A percentile compares a stretch with the other conserved stretches of the same genome.
phyloP scores from a whole-genome alignment of 345 rosid genomes.

The Salix arbutifolia region DNA sequence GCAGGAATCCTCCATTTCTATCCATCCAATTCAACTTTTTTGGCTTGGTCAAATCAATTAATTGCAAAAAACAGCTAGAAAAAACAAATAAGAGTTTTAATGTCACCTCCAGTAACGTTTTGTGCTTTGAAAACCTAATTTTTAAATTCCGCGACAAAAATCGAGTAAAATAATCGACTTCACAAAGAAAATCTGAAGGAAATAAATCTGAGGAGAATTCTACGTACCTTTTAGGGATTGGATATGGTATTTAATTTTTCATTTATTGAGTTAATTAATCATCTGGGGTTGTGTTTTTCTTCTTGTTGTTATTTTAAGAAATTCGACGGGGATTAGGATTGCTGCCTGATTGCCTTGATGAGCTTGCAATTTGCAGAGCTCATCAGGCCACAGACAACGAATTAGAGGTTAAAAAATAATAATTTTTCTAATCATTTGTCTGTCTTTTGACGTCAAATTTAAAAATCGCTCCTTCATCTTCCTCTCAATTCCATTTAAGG shows the following conservation, averaged over 20 bases:
- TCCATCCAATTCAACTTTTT: not conserved
- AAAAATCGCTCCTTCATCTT: not conserved
- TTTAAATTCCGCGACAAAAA: not conserved
- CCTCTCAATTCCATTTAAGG: not conserved
- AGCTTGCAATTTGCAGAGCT: conserved; percentile 30
- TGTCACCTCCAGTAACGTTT: not conserved
- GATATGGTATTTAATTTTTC: not conserved
- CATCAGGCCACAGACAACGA: conserved; percentile 15
- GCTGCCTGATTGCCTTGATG: conserved; percentile 36
- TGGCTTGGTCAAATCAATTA: not conserved
- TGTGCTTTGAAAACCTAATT: conserved; percentile 1
- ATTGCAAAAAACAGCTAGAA: not conserved
- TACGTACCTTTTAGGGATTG: conserved; percentile 14
- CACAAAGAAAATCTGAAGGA: not conserved
- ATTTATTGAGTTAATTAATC: not conserved
- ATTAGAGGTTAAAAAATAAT: not conserved
- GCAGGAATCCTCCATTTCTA: conserved; percentile 1
- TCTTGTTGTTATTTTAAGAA: not conserved
- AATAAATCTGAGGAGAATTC: not conserved
- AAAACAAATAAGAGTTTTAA: not conserved
- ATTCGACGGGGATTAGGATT: conserved; percentile 3
- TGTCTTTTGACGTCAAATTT: not conserved
- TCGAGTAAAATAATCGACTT: not conserved
- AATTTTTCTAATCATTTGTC: conserved; percentile 5
- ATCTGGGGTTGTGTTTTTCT: not conserved